Evolutionary conservation across 1,284 basidiomycete species (phyloP).

Genomic region (Rhodotorula sp.): DNA sequence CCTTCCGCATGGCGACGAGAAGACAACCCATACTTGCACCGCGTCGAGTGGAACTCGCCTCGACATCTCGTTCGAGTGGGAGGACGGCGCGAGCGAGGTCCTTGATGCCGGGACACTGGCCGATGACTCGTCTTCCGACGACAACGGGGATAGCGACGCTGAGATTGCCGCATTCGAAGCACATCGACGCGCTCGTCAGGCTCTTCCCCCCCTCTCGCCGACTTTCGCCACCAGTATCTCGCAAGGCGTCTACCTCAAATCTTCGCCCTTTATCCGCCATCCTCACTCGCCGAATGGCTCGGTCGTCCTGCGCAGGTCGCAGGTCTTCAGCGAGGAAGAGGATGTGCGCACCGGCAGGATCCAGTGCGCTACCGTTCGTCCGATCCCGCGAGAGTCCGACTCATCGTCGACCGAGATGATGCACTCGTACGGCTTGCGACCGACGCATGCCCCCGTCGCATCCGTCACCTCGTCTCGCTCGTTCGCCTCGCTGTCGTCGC

Average conservation of each 20-base stretch:
- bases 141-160: background rate
- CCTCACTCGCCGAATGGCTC: background rate
- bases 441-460: background rate
- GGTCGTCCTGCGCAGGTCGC: constrained; percentile 15
- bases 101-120: constrained; percentile 17
- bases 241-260: background rate
- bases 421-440: background rate
- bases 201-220: background rate
- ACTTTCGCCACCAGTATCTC: background rate
- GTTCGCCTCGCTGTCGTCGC: background rate
- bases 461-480: constrained; percentile 3
- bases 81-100: constrained; percentile 15
- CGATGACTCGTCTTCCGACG: background rate
- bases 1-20: too few species aligned
- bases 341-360: constrained; percentile 25
- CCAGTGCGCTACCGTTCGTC: constrained; percentile 32
- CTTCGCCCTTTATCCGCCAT: background rate
- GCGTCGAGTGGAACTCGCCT: constrained; percentile 6
- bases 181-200: background rate
- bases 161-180: background rate
- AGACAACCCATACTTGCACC: too few species aligned
- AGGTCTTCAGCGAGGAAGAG: constrained; percentile 5
- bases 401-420: background rate
- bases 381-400: constrained; percentile 12
- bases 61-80: constrained; percentile 24